Evolutionary conservation across 2,329 filamentous ascomycete genomes (phyloP).

Genomic region (Pseudogymnoascus sp.): DNA sequence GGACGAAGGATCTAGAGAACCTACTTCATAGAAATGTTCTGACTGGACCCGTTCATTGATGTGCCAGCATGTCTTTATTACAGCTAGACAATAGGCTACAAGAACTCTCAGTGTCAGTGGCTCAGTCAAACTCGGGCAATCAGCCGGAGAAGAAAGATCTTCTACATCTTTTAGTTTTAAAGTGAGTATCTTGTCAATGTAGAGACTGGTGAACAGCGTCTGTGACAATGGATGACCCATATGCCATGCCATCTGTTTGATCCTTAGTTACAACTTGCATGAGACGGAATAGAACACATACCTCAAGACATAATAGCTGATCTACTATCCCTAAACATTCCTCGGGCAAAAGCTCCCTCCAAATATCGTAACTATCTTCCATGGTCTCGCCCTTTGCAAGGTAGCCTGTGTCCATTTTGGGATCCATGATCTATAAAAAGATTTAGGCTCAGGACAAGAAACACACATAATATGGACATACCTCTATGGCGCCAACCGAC

Average conservation of each 20-base stretch:
- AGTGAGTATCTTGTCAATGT: constrained; percentile 75
- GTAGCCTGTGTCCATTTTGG: constrained; percentile 96
- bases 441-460: not conserved
- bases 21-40: constrained; percentile 86
- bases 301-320: constrained; percentile 81
- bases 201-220: constrained; percentile 85
- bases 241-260: constrained; percentile 80
- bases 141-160: constrained; percentile 30
- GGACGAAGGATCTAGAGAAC: constrained; percentile 17
- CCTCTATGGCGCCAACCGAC: constrained; percentile 79
- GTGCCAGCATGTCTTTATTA: constrained; percentile 74
- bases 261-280: constrained; percentile 10
- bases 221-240: constrained; percentile 92
- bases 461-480: constrained; percentile 24
- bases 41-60: constrained; percentile 68
- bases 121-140: constrained; percentile 23
- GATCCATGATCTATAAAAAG: constrained; percentile 77
- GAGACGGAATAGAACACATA: constrained; percentile 27
- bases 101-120: constrained; percentile 55
- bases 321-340: constrained; percentile 92
- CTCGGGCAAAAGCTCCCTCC: constrained; percentile 57
- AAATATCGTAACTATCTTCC: constrained; percentile 73
- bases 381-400: constrained; percentile 69
- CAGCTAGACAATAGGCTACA: constrained; percentile 73
- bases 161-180: constrained; percentile 55